These are phyloP conservation scores for Pisolithus thermaeus DNA, from an alignment of 1,284 basidiomycete species.

Conservation along the genomic window DNA sequence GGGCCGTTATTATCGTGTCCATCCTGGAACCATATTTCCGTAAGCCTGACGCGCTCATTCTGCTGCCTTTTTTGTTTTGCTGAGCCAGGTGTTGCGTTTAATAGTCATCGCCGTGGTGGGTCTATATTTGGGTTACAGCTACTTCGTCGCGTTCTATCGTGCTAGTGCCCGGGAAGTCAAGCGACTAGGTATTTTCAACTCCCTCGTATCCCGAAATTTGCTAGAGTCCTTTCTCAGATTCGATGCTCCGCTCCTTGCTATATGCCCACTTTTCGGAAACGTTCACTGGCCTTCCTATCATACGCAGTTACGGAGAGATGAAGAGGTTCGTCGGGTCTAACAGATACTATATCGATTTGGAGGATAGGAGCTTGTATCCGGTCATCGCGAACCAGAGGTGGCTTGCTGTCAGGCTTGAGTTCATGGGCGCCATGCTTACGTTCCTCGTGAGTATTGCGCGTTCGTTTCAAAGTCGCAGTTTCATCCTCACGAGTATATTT, in stretches of 20 bases:
- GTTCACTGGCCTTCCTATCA: slow-evolving; percentile 69
- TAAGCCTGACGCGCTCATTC: slow-evolving; percentile 25
- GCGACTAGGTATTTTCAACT: slow-evolving; percentile 44
- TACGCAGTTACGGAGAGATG: slow-evolving; percentile 66
- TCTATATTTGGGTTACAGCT: slow-evolving; percentile 46
- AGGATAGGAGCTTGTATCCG: slow-evolving; percentile 59
- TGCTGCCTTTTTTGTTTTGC: neutral
- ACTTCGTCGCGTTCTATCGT: slow-evolving; percentile 59
- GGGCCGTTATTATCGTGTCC: slow-evolving; percentile 61
- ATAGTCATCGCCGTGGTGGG: slow-evolving; percentile 47
- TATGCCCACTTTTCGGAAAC: slow-evolving; percentile 83
- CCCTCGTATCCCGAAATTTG: no score
- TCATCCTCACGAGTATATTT: neutral
- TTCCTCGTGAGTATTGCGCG: slow-evolving; percentile 50
- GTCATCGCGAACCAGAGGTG: slow-evolving; percentile 67
- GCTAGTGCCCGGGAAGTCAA: slow-evolving; percentile 69
- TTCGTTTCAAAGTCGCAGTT: neutral
- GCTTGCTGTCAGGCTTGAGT: slow-evolving; percentile 77
- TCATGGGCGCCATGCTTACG: slow-evolving; percentile 61
- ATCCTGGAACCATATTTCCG: slow-evolving; percentile 69
- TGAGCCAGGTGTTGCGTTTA: neutral
- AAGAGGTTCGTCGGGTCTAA: slow-evolving; percentile 63
- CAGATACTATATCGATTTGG: slow-evolving; percentile 68
- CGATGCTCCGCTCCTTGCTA: slow-evolving; percentile 62
- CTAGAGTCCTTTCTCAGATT: slow-evolving; percentile 36